phyloP scores from a whole-genome alignment of 306 rosid species.

The Comarum palustre region DNA sequence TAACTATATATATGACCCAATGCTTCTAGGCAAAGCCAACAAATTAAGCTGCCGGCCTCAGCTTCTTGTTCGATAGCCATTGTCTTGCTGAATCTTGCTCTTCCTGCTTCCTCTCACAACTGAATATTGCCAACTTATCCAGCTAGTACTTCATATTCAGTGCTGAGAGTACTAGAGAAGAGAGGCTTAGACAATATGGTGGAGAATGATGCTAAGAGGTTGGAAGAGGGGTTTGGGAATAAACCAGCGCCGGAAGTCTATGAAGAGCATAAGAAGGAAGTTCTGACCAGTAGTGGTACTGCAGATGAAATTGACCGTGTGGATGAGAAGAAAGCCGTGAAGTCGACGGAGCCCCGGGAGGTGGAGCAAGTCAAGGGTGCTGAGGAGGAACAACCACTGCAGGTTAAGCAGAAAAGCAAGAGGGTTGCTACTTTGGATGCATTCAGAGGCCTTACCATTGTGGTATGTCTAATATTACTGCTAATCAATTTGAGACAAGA shows the following conservation, averaged over 20 bases:
- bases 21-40: slow-evolving; percentile 19
- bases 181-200: not conserved
- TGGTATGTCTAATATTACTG: slow-evolving; percentile 34
- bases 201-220: slow-evolving; percentile 51
- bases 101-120: slow-evolving; percentile 13
- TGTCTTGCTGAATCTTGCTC: slow-evolving; percentile 25
- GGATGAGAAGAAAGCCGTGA: not conserved
- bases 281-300: not conserved
- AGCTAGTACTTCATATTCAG: not conserved
- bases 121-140: not conserved
- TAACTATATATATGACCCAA: slow-evolving; percentile 20
- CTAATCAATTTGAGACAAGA: not conserved
- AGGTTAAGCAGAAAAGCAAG: slow-evolving; percentile 51
- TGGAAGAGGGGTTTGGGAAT: slow-evolving; percentile 54
- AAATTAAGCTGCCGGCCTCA: slow-evolving; percentile 43
- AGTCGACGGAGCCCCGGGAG: not conserved
- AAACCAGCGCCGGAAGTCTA: not conserved
- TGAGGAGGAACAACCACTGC: slow-evolving; percentile 13
- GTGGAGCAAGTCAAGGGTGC: slow-evolving; percentile 6
- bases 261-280: slow-evolving; percentile 11
- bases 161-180: not conserved
- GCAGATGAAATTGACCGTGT: slow-evolving; percentile 27
- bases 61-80: slow-evolving; percentile 17
- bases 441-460: slow-evolving; percentile 88
- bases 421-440: slow-evolving; percentile 84